Evolutionary conservation across 495 filamentous ascomycete species (phyloP).

Genomic region (Astrocystis sublimbata): DNA sequence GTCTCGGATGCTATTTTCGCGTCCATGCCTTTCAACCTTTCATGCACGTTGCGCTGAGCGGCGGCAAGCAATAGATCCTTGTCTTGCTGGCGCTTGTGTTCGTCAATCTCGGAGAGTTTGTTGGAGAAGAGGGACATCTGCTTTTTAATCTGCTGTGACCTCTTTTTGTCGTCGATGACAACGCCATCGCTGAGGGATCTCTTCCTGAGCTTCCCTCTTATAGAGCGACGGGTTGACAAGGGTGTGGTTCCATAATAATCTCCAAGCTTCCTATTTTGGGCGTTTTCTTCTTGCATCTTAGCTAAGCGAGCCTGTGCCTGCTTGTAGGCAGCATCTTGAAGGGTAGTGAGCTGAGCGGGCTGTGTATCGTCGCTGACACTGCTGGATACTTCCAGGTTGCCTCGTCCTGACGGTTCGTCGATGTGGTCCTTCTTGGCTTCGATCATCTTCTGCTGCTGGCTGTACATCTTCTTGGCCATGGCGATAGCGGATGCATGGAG

Average conservation of each 20-base stretch:
- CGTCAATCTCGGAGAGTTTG: slow-evolving; percentile 67
- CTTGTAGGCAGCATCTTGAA: slow-evolving; percentile 84
- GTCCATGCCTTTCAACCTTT: slow-evolving; percentile 75
- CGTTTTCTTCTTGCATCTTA: slow-evolving; percentile 72
- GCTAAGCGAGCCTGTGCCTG: slow-evolving; percentile 80
- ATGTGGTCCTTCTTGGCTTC: slow-evolving; percentile 36
- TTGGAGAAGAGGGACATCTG: slow-evolving; percentile 78
- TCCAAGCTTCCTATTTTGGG: slow-evolving; percentile 56
- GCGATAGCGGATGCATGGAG: slow-evolving; percentile 78
- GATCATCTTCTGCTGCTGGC: slow-evolving; percentile 58
- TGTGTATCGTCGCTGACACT: slow-evolving; percentile 36
- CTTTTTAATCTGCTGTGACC: slow-evolving; percentile 69
- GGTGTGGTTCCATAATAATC: slow-evolving; percentile 67
- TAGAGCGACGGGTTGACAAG: slow-evolving; percentile 48
- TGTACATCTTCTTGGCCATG: slow-evolving; percentile 88
- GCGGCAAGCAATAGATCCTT: slow-evolving; percentile 71
- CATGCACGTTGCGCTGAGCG: slow-evolving; percentile 82
- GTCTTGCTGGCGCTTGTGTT: slow-evolving; percentile 71
- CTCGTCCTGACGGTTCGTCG: slow-evolving; percentile 30
- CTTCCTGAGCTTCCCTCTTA: slow-evolving; percentile 58
- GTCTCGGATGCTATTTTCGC: slow-evolving; percentile 73
- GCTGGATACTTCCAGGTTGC: slow-evolving; percentile 29
- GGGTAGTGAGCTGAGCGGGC: slow-evolving; percentile 50
- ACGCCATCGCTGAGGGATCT: slow-evolving; percentile 72
- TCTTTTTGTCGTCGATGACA: slow-evolving; percentile 62